Conservation (phyloP, 164 flowering plant species). For the Macadamia integrifolia region DNA sequence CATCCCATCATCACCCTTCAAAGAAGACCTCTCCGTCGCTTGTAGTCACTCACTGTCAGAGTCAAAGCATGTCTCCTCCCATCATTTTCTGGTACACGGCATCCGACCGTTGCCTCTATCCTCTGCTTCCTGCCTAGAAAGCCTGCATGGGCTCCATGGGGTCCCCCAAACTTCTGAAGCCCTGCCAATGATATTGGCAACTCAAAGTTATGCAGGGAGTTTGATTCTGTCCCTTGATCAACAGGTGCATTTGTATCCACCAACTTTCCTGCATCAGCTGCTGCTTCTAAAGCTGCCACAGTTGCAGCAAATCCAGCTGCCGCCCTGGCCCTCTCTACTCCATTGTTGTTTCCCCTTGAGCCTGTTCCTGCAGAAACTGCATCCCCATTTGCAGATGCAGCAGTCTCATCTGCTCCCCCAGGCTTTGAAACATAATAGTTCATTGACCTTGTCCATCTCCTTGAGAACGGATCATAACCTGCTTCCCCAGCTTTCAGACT, state of each 20-base stretch:
- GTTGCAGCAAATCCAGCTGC: constrained; percentile 58
- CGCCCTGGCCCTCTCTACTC: constrained; percentile 1
- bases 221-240: constrained; percentile 72
- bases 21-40: constrained; percentile 86
- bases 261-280: constrained; percentile 91
- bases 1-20: constrained; percentile 18
- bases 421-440: constrained; percentile 66
- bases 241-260: constrained; percentile 92
- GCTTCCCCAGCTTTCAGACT: constrained; percentile 85
- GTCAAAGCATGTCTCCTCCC: constrained; percentile 81
- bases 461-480: constrained; percentile 93
- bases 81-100: constrained; percentile 73
- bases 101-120: constrained; percentile 79
- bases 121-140: constrained; percentile 87
- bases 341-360: constrained; percentile 14
- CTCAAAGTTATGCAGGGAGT: constrained; percentile 71
- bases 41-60: constrained; percentile 79
- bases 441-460: constrained; percentile 90
- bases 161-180: constrained; percentile 73
- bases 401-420: constrained; percentile 29
- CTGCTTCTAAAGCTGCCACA: constrained; percentile 83
- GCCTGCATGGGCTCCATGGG: constrained; percentile 67
- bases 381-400: constrained; percentile 23
- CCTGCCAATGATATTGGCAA: constrained; percentile 68
- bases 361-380: constrained; percentile 11